A percentile compares a stretch with the other conserved stretches of the same genome.
phyloP scores from a whole-genome alignment of 805 yeast genomes.

The Candida easanensis region DNA sequence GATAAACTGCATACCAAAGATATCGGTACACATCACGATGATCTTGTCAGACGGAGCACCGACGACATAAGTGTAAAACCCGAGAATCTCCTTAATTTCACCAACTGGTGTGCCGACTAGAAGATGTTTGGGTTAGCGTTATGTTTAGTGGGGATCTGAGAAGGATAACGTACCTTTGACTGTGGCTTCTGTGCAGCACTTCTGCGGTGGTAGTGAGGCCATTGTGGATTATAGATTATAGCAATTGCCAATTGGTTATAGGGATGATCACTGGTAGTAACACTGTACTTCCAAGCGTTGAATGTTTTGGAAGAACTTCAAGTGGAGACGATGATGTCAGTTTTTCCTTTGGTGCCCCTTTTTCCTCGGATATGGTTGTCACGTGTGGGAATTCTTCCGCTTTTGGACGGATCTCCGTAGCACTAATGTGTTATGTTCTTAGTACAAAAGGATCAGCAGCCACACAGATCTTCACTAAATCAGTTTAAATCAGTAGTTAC shows the following conservation, averaged over 20 bases:
- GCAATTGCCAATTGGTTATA: too few relatives aligned
- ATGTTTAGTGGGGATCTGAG: not conserved
- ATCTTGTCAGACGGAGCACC: slow-evolving; percentile 44
- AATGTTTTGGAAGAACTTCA: too few relatives aligned
- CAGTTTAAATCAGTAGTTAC: too few relatives aligned
- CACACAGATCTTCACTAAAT: too few relatives aligned
- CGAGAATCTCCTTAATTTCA: slow-evolving; percentile 39
- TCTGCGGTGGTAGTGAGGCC: slow-evolving; percentile 48
- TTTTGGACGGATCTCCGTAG: not conserved
- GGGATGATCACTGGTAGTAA: too few relatives aligned
- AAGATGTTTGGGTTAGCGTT: not conserved
- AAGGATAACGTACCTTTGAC: not conserved
- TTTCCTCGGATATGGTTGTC: not conserved
- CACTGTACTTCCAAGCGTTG: too few relatives aligned
- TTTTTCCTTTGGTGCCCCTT: not conserved
- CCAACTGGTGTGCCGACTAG: not conserved
- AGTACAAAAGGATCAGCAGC: too few relatives aligned
- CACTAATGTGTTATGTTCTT: too few relatives aligned
- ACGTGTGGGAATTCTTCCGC: too few relatives aligned
- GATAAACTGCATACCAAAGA: slow-evolving; percentile 56
- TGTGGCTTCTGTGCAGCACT: slow-evolving; percentile 20
- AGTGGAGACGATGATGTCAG: too few relatives aligned
- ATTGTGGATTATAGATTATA: too few relatives aligned
- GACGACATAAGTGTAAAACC: slow-evolving; percentile 42
- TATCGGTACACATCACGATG: slow-evolving; percentile 64